Evolutionary conservation across 345 rosid genomes (phyloP), one percentile per base, ranked within the genome.

Genomic region (Eucalyptus rudis): DNA sequence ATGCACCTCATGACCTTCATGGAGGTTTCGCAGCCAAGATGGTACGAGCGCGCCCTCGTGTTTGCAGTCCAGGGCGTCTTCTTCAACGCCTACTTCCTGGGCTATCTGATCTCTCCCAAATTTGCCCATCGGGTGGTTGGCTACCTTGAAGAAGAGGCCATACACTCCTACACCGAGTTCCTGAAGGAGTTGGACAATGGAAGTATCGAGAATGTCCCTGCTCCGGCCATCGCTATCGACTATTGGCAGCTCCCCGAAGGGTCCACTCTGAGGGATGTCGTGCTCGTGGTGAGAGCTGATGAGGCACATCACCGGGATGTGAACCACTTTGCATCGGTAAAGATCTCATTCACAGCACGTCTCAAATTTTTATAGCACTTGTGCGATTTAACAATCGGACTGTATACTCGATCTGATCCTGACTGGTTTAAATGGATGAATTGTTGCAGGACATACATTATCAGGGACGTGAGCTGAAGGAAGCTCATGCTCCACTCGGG

Each of bases 1-100:
- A 95, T 96, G 98, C 99, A 95, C 88, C 93, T 96, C 1, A 96
- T 96, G 99, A 96, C 98, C 3, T 96, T 96, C 92, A 96, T 96
- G 98, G 98, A 96, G 91, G 96, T 96, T 0, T 89, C 96, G 0
- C 85, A 95, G 88, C 99, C 99, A 1, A 93, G 88, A 44, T 95
- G 99, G 99, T 95, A 95, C 87, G 98, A 95, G 89, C 92, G 98
- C 10, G 98, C 96, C 1, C 95, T 96, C 0, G 97, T 96, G 49
- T 90, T 96, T 83, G 49, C 95, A 7, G 97, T 96, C 4, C 97
- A 96, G 84, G 97, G 97, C 3, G 93, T 94, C 27, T 96, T 96
- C 95, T 95, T 95, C 94, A 96, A 95, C 76, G 96, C 96, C 1
- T 96, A 96, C 89, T 95, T 96, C 91, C 68, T 95, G 27, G 97